Base-by-base conservation (phyloP, 306 rosid genomes). In the Fragaria ananassa region DNA sequence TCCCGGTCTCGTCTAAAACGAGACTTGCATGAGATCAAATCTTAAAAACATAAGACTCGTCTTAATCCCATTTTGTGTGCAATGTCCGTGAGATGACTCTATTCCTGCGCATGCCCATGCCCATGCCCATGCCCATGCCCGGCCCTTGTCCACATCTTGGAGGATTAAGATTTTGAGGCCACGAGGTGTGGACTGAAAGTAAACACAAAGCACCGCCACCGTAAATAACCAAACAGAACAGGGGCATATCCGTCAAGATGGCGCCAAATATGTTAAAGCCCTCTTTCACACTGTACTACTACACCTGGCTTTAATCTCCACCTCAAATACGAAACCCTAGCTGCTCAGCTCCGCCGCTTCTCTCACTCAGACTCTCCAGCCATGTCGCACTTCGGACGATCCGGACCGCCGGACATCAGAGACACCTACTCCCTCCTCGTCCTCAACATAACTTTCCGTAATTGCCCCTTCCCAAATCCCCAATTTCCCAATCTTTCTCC, bases 361-460 rank as follows among this genome's bases (percentile, higher is more conserved):
- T 4, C 8, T 14, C 10, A 3, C 54, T 6, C 7, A 37, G 56
- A 23, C 71, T 2, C 45, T 42, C 70, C 50, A 68, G 71, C n/a
- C 47, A 90, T 90, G 95, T 90, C 95, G 78, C 95, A 90, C 86
- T 90, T 90, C 39, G 95, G 95, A 9, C 87, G 95, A 86, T 81
- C 95, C 8, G 95, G 95, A 29, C 95, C 95, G 57, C 95, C 95
- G 5, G 95, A 90, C 78, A 90, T 90, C 89, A 86, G 90, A 84
- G 95, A 90, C 74, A 87, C 95, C 68, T 90, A 86, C 78, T 90
- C 95, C 5, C 95, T 90, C 37, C 95, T 90, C 77, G 95, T 90
- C 71, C 95, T 90, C 88, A 90, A 90, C 82, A 90, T 90, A 76
- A 87, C 95, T 62, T 90, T 90, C 82, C 87, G 95, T 90, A 84